Conservation (phyloP, 345 rosid species). For the Mercurialis annua region DNA sequence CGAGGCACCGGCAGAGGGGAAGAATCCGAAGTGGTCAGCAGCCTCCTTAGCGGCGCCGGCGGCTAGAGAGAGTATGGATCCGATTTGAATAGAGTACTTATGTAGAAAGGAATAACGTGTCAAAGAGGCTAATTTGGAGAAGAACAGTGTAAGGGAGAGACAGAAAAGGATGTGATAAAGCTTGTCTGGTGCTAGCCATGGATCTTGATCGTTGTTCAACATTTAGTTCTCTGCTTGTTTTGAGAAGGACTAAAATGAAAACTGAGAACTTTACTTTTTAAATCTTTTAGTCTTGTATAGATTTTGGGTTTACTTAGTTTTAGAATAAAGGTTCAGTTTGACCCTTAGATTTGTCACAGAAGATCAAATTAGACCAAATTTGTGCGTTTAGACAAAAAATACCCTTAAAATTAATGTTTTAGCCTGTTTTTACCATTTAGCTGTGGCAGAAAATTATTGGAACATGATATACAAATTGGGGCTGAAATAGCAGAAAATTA, state of each 20-base stretch:
- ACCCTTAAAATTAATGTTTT: no score
- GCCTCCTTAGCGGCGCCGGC: conserved; percentile 93
- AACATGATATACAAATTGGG: no score
- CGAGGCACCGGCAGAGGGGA: conserved; percentile 89
- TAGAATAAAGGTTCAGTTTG: no score
- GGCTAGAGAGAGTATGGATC: conserved; percentile 65
- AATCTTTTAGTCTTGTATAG: neutral
- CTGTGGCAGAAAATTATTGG: no score
- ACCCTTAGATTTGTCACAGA: no score
- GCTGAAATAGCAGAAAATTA: no score
- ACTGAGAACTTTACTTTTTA: neutral
- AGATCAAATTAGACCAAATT: no score
- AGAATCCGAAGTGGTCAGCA: conserved; percentile 73
- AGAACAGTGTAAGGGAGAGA: conserved; percentile 53
- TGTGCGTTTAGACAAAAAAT: no score
- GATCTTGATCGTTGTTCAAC: conserved; percentile 38
- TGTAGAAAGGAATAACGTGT: conserved; percentile 54
- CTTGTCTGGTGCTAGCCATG: conserved; percentile 87
- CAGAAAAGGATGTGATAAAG: conserved; percentile 83
- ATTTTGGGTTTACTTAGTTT: neutral
- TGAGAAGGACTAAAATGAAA: neutral
- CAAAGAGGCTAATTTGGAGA: conserved; percentile 53
- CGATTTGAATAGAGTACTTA: conserved; percentile 52
- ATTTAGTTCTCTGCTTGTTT: neutral
- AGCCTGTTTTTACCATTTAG: no score